Evolutionary conservation across 2,329 filamentous ascomycete genomes (phyloP).

Genomic region (Pseudocercospora musae): DNA sequence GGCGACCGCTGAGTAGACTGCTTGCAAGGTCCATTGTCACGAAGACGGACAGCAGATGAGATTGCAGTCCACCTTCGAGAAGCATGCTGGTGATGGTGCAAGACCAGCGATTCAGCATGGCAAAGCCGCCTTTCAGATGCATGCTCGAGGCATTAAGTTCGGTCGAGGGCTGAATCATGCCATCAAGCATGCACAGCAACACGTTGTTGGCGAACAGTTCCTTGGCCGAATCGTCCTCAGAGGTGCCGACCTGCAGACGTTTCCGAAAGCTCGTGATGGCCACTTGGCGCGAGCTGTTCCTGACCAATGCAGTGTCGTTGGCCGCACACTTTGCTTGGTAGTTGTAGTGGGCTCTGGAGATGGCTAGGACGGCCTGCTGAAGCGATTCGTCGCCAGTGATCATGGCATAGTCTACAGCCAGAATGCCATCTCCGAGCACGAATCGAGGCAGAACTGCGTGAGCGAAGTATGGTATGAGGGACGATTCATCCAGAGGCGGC

Average conservation of each 20-base stretch:
- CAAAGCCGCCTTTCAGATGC: constrained; percentile 19
- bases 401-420: constrained; percentile 9
- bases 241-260: constrained; percentile 5
- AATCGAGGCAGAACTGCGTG: constrained; percentile 19
- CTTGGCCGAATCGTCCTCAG: constrained; percentile 5
- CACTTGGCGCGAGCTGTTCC: constrained; percentile 11
- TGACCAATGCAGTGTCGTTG: constrained; percentile 6
- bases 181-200: constrained; percentile 16
- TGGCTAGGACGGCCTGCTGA: constrained; percentile 13
- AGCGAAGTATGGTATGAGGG: constrained; percentile 15
- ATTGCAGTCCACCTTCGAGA: constrained; percentile 7
- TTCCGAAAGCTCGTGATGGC: constrained; percentile 17
- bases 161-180: constrained; percentile 17
- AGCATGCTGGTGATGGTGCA: constrained; percentile 9
- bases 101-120: constrained; percentile 20
- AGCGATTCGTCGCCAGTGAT: constrained; percentile 11
- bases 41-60: constrained; percentile 18
- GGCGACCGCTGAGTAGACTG: constrained; percentile 12
- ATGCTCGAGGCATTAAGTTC: constrained; percentile 15
- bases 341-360: constrained; percentile 17
- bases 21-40: constrained; percentile 16
- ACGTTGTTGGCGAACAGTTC: constrained; percentile 17
- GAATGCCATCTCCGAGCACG: constrained; percentile 10
- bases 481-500: constrained; percentile 5
- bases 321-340: constrained; percentile 9